A percentile compares a stretch with the other conserved stretches of the same genome.
These are phyloP conservation scores for Botrytis tulipae DNA, from an alignment of 2,329 filamentous ascomycete genomes.

Conservation along the genomic window DNA sequence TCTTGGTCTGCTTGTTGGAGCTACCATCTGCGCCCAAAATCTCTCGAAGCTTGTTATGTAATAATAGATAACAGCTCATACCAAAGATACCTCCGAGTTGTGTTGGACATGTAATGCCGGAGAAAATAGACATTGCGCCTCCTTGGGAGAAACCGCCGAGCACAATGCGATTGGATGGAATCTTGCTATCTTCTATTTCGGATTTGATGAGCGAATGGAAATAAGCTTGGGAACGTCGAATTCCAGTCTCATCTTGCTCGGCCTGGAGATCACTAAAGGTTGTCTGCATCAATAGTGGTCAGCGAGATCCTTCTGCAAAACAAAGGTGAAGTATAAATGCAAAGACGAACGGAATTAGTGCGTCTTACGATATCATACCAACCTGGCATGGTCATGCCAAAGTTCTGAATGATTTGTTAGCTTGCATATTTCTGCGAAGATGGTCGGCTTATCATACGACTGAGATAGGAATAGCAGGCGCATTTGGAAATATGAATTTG, in stretches of 20 bases:
- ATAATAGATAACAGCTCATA: constrained; percentile 76
- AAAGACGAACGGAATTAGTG: constrained; percentile 31
- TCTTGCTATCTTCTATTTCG: constrained; percentile 72
- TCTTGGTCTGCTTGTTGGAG: constrained; percentile 71
- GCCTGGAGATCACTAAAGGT: constrained; percentile 46
- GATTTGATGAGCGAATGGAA: constrained; percentile 76
- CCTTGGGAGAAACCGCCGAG: constrained; percentile 85
- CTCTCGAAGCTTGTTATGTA: constrained; percentile 62
- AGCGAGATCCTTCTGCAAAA: not conserved
- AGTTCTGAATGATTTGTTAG: constrained; percentile 52
- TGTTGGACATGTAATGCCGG: constrained; percentile 68
- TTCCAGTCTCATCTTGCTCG: constrained; percentile 68
- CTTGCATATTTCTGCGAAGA: not conserved
- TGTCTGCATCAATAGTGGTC: constrained; percentile 36
- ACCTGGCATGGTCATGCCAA: constrained; percentile 77
- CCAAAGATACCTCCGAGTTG: constrained; percentile 88
- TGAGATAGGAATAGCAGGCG: constrained; percentile 83
- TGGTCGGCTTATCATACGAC: constrained; percentile 47
- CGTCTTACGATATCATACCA: constrained; percentile 76
- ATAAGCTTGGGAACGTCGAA: constrained; percentile 69
- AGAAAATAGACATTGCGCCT: constrained; percentile 80
- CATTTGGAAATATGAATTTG: constrained; percentile 92
- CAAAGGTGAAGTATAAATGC: not conserved
- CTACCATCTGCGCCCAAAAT: constrained; percentile 51
- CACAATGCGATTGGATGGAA: constrained; percentile 78